These are phyloP conservation scores for Luzula sylvatica DNA, from an alignment of 176 grass and related monocot genomes.

Conservation along the genomic window DNA sequence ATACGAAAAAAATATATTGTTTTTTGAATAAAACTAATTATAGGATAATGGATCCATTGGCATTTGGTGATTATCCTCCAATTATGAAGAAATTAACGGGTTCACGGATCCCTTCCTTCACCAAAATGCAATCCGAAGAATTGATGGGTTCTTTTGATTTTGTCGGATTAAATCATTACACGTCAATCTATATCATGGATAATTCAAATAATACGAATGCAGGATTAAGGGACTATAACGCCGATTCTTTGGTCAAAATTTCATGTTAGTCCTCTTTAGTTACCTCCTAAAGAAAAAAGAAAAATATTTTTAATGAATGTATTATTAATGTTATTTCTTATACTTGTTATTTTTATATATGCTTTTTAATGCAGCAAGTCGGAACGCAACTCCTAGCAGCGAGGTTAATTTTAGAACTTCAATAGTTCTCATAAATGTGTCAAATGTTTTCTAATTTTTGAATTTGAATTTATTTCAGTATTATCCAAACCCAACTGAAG, in stretches of 20 bases:
- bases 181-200: constrained; percentile 29
- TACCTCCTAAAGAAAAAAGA: too few species aligned
- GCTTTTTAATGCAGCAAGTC: constrained; percentile 3
- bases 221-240: constrained; percentile 14
- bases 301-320: background rate
- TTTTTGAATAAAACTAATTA: background rate
- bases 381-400: background rate
- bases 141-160: constrained; percentile 40
- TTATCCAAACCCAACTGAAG: background rate
- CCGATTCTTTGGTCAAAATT: constrained; percentile 3
- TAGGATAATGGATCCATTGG: constrained; percentile 42
- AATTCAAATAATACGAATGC: constrained; percentile 7
- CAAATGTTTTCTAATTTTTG: background rate
- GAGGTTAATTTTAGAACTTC: background rate
- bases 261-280: constrained; percentile 15
- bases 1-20: background rate
- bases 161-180: constrained; percentile 52
- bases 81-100: constrained; percentile 38
- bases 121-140: constrained; percentile 26
- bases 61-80: constrained; percentile 40
- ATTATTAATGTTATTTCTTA: background rate
- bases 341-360: background rate
- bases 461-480: constrained; percentile 13
- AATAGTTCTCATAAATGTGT: background rate
- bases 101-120: constrained; percentile 34